These are phyloP conservation scores for Hypoxylon cercidicola DNA, from an alignment of 495 filamentous ascomycete genomes.

Conservation along the genomic window DNA sequence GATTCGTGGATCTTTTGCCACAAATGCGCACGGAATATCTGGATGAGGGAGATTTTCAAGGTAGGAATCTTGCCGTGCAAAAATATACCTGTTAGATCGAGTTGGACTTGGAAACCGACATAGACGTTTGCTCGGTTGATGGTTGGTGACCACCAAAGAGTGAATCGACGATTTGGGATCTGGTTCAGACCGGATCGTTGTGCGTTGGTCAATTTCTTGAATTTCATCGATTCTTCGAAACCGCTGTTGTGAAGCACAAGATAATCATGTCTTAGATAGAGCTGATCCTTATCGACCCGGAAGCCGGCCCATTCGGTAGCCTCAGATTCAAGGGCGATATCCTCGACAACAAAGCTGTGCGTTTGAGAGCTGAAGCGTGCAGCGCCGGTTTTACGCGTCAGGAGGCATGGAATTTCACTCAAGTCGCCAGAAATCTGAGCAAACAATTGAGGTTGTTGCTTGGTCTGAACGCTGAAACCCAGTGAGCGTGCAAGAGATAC, in stretches of 20 bases:
- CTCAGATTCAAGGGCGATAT: no score
- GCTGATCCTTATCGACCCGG: no score
- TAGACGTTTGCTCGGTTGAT: constrained; percentile 84
- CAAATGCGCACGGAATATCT: constrained; percentile 99
- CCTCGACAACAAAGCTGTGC: no score
- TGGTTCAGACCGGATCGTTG: constrained; percentile 99
- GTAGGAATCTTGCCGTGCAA: constrained; percentile 99
- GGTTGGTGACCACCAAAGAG: constrained; percentile 96
- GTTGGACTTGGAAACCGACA: constrained; percentile 98
- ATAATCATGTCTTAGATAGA: constrained; percentile 36
- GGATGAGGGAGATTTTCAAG: constrained; percentile 97
- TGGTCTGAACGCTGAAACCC: no score
- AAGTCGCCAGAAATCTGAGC: no score
- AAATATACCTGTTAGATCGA: constrained; percentile 99
- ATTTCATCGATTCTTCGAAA: constrained; percentile 93
- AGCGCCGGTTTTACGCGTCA: no score
- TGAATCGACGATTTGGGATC: constrained; percentile 99
- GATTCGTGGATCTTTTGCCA: constrained; percentile 99
- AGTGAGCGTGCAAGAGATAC: no score
- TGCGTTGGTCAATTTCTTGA: constrained; percentile 99
- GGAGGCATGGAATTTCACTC: no score
- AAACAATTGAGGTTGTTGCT: no score
- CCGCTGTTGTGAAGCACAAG: constrained; percentile 62
- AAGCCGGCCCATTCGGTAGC: no score
- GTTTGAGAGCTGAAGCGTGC: no score